Percentiles rank a stretch among this genome's conserved stretches.
Conservation (phyloP, 164 flowering plant species). For the Berberis thunbergii region DNA sequence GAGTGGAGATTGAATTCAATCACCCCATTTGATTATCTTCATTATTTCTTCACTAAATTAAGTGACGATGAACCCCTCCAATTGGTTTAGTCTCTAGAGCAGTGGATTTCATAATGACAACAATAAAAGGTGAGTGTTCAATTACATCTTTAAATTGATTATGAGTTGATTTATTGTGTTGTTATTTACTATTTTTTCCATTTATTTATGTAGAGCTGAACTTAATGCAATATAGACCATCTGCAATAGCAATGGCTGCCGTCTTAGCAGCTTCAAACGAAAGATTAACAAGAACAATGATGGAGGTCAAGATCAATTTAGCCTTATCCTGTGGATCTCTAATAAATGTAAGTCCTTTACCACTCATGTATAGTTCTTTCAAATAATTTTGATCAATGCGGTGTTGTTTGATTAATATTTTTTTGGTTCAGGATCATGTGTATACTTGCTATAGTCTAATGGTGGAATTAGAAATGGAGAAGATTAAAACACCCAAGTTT, state of each 20-base stretch:
- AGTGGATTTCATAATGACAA: conserved; percentile 28
- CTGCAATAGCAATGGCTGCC: conserved; percentile 62
- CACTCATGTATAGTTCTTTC: not conserved
- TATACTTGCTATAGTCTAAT: conserved; percentile 34
- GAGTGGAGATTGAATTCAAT: conserved; percentile 57
- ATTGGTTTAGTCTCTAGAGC: conserved; percentile 15
- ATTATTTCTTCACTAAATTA: conserved; percentile 38
- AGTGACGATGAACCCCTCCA: conserved; percentile 16
- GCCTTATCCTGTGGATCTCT: conserved; percentile 20
- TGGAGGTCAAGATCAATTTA: conserved; percentile 34
- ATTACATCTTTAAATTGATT: not conserved
- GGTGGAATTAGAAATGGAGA: conserved; percentile 25
- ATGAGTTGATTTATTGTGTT: not conserved
- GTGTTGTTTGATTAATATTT: not conserved
- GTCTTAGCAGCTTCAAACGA: conserved; percentile 35
- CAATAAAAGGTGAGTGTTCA: conserved; percentile 33
- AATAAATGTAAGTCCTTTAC: conserved; percentile 29
- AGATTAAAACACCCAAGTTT: conserved; percentile 13
- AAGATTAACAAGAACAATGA: conserved; percentile 27
- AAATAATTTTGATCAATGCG: conserved; percentile 8
- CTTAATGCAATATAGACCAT: conserved; percentile 41
- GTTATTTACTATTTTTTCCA: conserved; percentile 4
- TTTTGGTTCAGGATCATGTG: conserved; percentile 38
- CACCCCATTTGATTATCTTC: conserved; percentile 59
- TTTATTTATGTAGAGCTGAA: conserved; percentile 32